Conservation (phyloP, 805 yeast species). For the Brettanomyces bruxellensis region DNA sequence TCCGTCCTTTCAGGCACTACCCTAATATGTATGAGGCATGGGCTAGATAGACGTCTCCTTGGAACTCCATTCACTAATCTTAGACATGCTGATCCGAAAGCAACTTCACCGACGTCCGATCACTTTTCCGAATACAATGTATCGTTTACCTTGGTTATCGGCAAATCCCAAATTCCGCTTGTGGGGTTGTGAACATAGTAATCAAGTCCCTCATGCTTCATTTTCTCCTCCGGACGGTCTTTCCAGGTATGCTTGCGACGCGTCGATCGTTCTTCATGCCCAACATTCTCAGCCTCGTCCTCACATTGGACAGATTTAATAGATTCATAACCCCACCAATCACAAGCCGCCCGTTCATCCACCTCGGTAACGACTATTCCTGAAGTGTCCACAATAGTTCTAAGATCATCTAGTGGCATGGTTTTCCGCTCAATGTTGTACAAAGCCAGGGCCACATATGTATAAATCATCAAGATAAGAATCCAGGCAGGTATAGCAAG, state of each 20-base stretch:
- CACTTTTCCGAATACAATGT: slow-evolving; percentile 38
- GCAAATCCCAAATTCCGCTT: slow-evolving; percentile 83
- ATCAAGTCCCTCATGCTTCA: slow-evolving; percentile 8
- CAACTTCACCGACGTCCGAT: neutral
- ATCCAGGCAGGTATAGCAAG: slow-evolving; percentile 65
- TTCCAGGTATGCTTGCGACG: neutral
- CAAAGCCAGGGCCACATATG: slow-evolving; percentile 58
- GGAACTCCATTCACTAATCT: too few species aligned
- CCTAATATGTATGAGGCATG: too few species aligned
- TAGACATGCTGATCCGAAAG: neutral
- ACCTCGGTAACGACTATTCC: slow-evolving; percentile 25
- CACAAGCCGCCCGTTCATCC: slow-evolving; percentile 4
- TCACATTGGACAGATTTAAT: neutral
- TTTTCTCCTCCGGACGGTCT: neutral
- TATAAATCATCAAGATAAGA: slow-evolving; percentile 62
- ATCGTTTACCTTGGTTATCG: slow-evolving; percentile 59
- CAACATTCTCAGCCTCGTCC: neutral
- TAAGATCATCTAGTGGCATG: slow-evolving; percentile 42
- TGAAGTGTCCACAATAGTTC: slow-evolving; percentile 64
- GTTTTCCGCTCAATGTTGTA: slow-evolving; percentile 77
- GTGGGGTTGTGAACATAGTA: slow-evolving; percentile 48
- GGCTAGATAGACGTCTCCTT: too few species aligned
- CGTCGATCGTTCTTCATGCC: neutral
- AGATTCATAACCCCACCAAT: slow-evolving; percentile 2
- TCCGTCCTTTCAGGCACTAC: too few species aligned